Base-by-base conservation (phyloP, 2,329 filamentous ascomycete species). In the Aureobasidium sp. region DNA sequence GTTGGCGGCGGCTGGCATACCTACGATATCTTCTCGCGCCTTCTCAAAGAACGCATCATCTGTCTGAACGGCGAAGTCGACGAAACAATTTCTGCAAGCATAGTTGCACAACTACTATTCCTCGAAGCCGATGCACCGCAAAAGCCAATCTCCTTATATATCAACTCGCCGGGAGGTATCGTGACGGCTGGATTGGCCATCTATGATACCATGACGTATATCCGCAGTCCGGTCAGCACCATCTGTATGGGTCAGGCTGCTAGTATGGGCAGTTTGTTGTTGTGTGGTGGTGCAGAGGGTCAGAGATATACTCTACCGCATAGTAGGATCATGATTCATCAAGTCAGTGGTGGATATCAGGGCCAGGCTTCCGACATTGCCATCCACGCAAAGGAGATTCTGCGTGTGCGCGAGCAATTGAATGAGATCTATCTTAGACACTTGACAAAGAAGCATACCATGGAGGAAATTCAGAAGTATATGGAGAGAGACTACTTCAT, bases 161-260 rank as follows among this genome's bases (percentile, higher is more conserved):
- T 99, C 75, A 96, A 99, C 78, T 96, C 90, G 0, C 93, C 93
- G 0, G 94, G 94, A 55, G 94, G 94, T 62, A 93, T 89, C 46
- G 92, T 99, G 44, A 93, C 89, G 65, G 93, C 94, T 1, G 80
- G 80, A 3, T 79, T 87, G 64, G 92, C 94, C 29, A 97, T 99
- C 70, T 99, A 99, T 81, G 94, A 99, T 74, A 99, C 94, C 13
- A 97, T 99, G 93, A 87, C 88, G 68, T 99, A 99, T 75, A 97
- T 99, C 72, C 87, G 88, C 64, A 90, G 90, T 2, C 91, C 93
- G 1, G 91, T 99, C 0, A 93, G 89, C 47, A 99, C 94, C 0
- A 94, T 99, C 34, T 97, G 94, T 71, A 84, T 99, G 47, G 94
- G 94, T 8, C 90, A 95, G 70, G 94, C 95, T 0, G 93, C 94